phyloP scores from a whole-genome alignment of 305 asterid genomes.

The Ilex paraguariensis region DNA sequence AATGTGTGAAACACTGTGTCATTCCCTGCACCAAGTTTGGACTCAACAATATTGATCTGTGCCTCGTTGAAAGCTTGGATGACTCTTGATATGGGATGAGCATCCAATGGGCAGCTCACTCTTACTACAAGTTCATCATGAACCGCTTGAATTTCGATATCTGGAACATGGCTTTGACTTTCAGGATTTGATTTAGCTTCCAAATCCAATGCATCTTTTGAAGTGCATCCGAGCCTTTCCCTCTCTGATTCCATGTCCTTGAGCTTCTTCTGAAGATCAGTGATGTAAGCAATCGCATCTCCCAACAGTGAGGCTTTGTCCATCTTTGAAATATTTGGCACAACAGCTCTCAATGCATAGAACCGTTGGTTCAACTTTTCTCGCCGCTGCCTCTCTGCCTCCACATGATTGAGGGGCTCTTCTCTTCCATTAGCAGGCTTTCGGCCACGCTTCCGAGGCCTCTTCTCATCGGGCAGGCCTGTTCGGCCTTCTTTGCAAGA shows the following conservation, averaged over 20 bases:
- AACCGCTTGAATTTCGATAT: constrained; percentile 37
- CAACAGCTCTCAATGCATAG: constrained; percentile 83
- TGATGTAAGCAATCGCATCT: constrained; percentile 85
- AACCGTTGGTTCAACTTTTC: constrained; percentile 91
- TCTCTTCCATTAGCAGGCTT: constrained; percentile 90
- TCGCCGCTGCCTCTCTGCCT: constrained; percentile 84
- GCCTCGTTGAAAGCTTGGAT: constrained; percentile 62
- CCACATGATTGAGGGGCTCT: constrained; percentile 88
- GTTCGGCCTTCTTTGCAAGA: constrained; percentile 48
- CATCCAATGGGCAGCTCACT: constrained; percentile 52
- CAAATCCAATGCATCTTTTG: constrained; percentile 32
- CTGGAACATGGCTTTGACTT: constrained; percentile 20
- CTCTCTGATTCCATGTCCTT: constrained; percentile 68
- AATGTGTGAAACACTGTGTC: constrained; percentile 73
- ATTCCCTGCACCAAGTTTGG: constrained; percentile 44
- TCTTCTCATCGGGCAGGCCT: constrained; percentile 42
- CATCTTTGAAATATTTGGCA: constrained; percentile 88
- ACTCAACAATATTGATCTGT: constrained; percentile 50
- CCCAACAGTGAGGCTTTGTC: constrained; percentile 93
- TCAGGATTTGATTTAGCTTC: constrained; percentile 34
- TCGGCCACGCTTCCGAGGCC: constrained; percentile 83
- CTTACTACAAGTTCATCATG: constrained; percentile 48
- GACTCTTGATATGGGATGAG: constrained; percentile 65
- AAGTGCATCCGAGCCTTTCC: constrained; percentile 31
- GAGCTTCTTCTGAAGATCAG: constrained; percentile 82